These are phyloP conservation scores for Pythium angustatum DNA, from an alignment of 352 stramenopile species.

Conservation along the genomic window DNA sequence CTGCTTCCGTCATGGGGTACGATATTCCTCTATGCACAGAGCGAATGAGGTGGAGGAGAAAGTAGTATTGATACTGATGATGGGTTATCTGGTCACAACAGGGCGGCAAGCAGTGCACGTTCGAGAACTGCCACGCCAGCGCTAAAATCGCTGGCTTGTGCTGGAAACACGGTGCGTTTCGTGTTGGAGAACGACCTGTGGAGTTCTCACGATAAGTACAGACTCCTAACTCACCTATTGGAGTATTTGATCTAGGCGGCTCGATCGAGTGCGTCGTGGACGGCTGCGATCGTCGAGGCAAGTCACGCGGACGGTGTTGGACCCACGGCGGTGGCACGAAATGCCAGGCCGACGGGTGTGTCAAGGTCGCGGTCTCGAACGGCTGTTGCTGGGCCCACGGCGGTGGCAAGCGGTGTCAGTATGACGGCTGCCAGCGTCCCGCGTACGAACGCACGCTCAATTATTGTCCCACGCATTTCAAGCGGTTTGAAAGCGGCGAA, in stretches of 20 bases:
- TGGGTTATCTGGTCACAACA: conserved; percentile 13
- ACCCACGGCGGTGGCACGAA: conserved; percentile 31
- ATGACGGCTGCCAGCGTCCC: conserved; percentile 34
- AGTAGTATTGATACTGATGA: too few species aligned
- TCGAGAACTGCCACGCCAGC: conserved; percentile 36
- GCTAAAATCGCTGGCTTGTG: conserved; percentile 43
- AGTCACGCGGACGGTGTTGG: conserved; percentile 26
- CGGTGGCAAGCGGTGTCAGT: conserved; percentile 30
- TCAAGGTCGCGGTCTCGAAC: conserved; percentile 25
- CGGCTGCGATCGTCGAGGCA: conserved; percentile 21
- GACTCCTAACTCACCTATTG: not conserved
- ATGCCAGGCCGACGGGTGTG: conserved; percentile 19
- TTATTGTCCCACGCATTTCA: conserved; percentile 18
- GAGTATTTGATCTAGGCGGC: conserved; percentile 7
- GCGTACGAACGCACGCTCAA: conserved; percentile 32
- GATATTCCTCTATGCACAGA: too few species aligned
- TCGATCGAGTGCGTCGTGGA: conserved; percentile 25
- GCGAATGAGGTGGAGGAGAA: too few species aligned
- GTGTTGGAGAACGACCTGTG: not conserved
- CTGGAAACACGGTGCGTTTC: conserved; percentile 45
- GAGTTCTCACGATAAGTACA: not conserved
- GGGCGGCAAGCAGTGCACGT: conserved; percentile 46
- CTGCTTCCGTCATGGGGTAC: conserved; percentile 45
- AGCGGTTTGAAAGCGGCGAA: too few species aligned
- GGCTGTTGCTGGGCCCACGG: conserved; percentile 34